These are phyloP conservation scores for Arachis stenosperma DNA, from an alignment of 306 rosid genomes.

Conservation along the genomic window DNA sequence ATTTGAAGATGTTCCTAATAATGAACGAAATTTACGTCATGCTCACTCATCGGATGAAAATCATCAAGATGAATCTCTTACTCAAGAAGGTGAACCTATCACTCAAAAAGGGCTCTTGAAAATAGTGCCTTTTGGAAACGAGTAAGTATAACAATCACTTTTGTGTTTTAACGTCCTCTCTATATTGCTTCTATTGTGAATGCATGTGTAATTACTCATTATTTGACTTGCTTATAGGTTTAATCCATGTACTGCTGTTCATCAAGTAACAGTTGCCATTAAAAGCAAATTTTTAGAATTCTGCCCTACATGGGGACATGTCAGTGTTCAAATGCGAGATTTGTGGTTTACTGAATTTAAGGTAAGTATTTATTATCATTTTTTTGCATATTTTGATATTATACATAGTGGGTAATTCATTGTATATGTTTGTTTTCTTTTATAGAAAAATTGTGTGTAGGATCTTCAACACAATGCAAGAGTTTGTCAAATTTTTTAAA, in stretches of 20 bases:
- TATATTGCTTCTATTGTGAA: too few species aligned
- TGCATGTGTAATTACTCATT: neutral
- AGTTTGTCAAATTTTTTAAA: neutral
- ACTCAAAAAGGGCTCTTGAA: neutral
- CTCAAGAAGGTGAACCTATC: neutral
- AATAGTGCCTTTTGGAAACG: neutral
- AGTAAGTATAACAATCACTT: neutral
- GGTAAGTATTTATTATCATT: neutral
- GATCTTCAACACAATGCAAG: neutral
- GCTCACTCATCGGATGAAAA: neutral
- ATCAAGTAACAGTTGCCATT: neutral
- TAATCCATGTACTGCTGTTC: neutral
- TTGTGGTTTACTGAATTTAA: neutral
- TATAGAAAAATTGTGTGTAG: neutral
- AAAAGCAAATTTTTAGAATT: neutral
- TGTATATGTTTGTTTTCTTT: neutral
- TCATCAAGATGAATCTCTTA: neutral
- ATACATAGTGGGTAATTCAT: neutral
- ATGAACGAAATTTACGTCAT: neutral
- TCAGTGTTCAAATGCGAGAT: neutral
- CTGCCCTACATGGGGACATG: neutral
- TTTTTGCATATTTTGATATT: too few species aligned
- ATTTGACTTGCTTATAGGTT: neutral
- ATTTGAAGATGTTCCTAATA: neutral
- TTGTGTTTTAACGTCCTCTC: too few species aligned